Evolutionary conservation across 2,329 filamentous ascomycete species (phyloP), one percentile per base, ranked within the genome.

Genomic region (Simplicillium aogashimaense): DNA sequence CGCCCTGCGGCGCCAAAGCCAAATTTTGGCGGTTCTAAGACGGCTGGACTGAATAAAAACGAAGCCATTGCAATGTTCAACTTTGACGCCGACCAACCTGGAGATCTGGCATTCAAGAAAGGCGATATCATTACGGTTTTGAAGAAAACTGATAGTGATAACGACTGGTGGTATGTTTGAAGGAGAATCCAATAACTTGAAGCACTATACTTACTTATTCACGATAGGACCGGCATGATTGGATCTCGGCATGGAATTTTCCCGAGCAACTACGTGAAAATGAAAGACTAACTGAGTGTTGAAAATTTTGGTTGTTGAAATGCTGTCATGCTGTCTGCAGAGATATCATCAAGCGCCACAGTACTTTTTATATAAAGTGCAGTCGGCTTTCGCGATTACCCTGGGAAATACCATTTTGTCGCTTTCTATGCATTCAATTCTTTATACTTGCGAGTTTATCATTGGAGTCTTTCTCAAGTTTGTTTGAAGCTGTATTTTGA

Each of bases 61-160:
- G 86, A 97, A 63, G 92, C 88, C 0, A 72, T 95, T 15, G 92
- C 92, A 3, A 70, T 95, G 46, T 97, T 85, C 63, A 95, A 86
- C 2, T 98, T 98, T 56, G 90, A 97, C 47, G 82, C 88, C 0
- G 90, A 95, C 53, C 89, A 95, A 60, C 80, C 87, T 1, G 90
- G 90, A 4, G 90, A 98, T 58, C 60, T 97, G 42, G 86, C 83
- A 0, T 98, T 98, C 65, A 95, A 94, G 68, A 98, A 98, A 71
- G 92, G 92, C 15, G 92, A 98, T 25, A 63, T 97, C 42, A 95
- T 98, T 49, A 95, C 88, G 1, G 88, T 98, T 43, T 60, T 94
- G 42, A 95, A 98, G 69, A 84, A 85, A 62, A 97, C 90, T 5
- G 86, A 97, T 4, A 95, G 84, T 51, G 84, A 86, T 43, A 89